Evolutionary conservation across 768 basidiomycete genomes (phyloP), one percentile per base, ranked within the genome.

Genomic region (Suillus sp.): DNA sequence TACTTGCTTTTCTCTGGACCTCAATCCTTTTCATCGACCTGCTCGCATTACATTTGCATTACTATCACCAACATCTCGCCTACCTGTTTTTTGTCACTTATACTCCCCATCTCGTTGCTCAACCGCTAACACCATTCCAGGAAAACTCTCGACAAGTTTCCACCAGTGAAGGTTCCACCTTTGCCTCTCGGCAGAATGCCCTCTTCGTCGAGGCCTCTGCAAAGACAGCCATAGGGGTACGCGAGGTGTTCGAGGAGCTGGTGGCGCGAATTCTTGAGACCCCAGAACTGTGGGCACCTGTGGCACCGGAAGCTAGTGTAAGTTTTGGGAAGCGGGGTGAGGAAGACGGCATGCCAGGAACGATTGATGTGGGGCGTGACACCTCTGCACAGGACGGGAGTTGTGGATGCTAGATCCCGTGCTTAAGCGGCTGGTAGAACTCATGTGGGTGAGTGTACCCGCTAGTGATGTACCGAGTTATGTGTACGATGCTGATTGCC

Each of bases 181-280:
- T 96, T 67, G 96, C 96, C 0, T 78, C 80, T 30, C 84, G 91
- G 37, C 93, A 94, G 84, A 84, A 85, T 20, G 91, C 89, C 22
- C 78, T 95, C 51, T 99, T 99, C 77, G 80, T 98, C 48, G 96
- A 99, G 78, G 89, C 93, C 1, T 93, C 90, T 0, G 96, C 96
- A 0, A 98, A 98, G 86, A 97, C 93, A 0, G 86, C 89, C 9
- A 81, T 92, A 0, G 90, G 91, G 18, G 95, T 98, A 7, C 82
- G 81, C 35, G 92, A 93, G 51, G 87, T 89, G 2, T 90, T 90
- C 70, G 77, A 82, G 48, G 89, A 91, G 60, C 85, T 96, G 7
- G 95, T 97, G 25, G 83, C 85, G 71, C 83, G 84, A 77, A 96
- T 96, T 64, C 68, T 96, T 59, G 91, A 92, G 42, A 93, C 91